These are phyloP conservation scores for Colletotrichum sp. DNA, from an alignment of 2,329 filamentous ascomycete genomes.

Conservation along the genomic window DNA sequence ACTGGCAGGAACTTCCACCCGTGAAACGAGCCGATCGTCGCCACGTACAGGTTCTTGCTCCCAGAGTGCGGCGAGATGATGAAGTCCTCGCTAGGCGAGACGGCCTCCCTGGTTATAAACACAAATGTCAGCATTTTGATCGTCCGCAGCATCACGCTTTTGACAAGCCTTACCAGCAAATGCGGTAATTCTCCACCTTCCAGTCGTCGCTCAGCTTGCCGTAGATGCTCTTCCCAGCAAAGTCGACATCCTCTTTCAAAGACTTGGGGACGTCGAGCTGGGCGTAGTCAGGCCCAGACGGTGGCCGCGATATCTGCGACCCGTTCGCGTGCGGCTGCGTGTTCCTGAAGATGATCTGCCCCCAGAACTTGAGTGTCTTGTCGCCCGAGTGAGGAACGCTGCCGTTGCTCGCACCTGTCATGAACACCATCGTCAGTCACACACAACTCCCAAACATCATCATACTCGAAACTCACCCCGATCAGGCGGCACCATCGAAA, in stretches of 20 bases:
- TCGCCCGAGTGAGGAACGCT: constrained; percentile 46
- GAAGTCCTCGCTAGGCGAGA: constrained; percentile 3
- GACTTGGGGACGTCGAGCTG: constrained; percentile 56
- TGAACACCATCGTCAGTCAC: not conserved
- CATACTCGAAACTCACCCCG: not conserved
- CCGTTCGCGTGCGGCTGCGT: constrained; percentile 47
- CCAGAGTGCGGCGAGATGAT: not conserved
- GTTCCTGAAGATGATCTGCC: constrained; percentile 54
- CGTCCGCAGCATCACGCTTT: accelerated
- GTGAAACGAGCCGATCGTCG: not conserved
- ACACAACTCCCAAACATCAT: not conserved
- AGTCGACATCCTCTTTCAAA: constrained; percentile 54
- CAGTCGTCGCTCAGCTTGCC: constrained; percentile 54
- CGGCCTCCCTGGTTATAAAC: constrained; percentile 15
- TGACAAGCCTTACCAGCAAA: constrained; percentile 52
- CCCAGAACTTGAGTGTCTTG: constrained; percentile 53
- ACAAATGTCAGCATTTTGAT: not conserved
- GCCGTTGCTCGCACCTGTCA: constrained; percentile 42
- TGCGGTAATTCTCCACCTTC: constrained; percentile 59
- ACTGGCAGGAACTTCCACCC: constrained; percentile 2
- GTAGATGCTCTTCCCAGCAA: constrained; percentile 57
- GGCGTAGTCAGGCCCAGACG: constrained; percentile 50
- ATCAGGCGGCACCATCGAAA: constrained; percentile 5
- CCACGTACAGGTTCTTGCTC: not conserved
- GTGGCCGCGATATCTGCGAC: constrained; percentile 51